Conservation (phyloP, 805 yeast species). For the Debaryomyces maramus region DNA sequence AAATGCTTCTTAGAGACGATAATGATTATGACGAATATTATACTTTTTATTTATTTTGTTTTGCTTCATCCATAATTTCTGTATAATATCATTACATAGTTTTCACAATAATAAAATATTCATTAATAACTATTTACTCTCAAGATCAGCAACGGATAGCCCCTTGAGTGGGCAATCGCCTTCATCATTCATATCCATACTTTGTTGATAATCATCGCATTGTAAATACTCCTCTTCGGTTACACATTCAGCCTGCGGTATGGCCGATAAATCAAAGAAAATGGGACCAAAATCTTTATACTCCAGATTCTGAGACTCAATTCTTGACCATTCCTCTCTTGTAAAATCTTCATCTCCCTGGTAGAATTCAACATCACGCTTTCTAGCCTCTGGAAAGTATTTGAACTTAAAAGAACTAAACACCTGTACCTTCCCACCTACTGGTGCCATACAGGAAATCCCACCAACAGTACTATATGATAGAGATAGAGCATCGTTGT, state of each 20-base stretch:
- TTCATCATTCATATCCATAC: too few relatives aligned
- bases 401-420: slow-evolving; percentile 14
- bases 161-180: too few relatives aligned
- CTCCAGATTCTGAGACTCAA: slow-evolving; percentile 3
- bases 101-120: background rate
- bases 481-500: slow-evolving; percentile 11
- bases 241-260: slow-evolving; percentile 17
- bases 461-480: slow-evolving; percentile 13
- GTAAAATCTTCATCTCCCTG: slow-evolving; percentile 8
- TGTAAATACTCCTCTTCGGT: slow-evolving; percentile 9
- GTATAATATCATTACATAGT: background rate
- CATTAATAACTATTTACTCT: too few relatives aligned
- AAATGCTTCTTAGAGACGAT: slow-evolving; percentile 2
- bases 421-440: slow-evolving; percentile 19
- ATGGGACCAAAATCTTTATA: slow-evolving; percentile 14
- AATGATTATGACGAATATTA: slow-evolving; percentile 7
- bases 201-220: slow-evolving; percentile 9
- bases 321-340: slow-evolving; percentile 10
- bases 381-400: slow-evolving; percentile 15
- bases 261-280: slow-evolving; percentile 12
- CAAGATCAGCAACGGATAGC: too few relatives aligned
- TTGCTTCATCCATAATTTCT: background rate
- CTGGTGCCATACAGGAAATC: slow-evolving; percentile 16
- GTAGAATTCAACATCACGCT: slow-evolving; percentile 8
- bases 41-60: slow-evolving; percentile 3